These are phyloP conservation scores for Purshia tridentata DNA, from an alignment of 306 rosid genomes.

Conservation along the genomic window DNA sequence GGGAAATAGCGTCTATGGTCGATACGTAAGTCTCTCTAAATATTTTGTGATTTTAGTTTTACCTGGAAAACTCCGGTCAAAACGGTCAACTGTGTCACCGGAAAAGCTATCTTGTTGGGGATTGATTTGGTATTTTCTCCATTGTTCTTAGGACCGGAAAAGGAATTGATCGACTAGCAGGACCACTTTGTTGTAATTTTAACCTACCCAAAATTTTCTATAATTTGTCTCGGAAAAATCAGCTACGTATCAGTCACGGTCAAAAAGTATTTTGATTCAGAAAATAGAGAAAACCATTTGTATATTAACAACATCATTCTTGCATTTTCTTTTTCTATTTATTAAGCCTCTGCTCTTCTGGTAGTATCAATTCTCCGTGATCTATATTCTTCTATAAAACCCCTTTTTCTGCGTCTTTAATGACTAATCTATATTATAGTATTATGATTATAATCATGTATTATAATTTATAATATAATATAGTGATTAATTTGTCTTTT, in stretches of 20 bases:
- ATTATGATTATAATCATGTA: neutral
- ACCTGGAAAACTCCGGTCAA: neutral
- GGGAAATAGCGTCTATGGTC: conserved; percentile 77
- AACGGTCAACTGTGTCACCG: neutral
- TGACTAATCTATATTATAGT: neutral
- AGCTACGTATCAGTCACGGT: neutral
- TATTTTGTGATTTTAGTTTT: neutral
- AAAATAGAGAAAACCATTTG: neutral
- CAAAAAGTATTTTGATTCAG: neutral
- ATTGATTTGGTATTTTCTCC: neutral
- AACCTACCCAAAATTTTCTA: neutral
- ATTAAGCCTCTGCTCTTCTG: neutral
- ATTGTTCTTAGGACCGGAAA: too few species aligned
- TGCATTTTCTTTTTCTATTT: neutral
- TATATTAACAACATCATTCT: too few species aligned
- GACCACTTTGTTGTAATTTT: neutral
- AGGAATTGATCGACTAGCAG: neutral
- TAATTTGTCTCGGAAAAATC: too few species aligned
- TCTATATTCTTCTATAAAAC: neutral
- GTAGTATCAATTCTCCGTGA: neutral
- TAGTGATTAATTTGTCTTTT: neutral
- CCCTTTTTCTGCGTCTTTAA: too few species aligned
- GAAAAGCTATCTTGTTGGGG: neutral
- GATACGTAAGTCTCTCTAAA: conserved; percentile 52
- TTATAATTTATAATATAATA: neutral